A percentile compares a stretch with the other conserved stretches of the same genome.
phyloP scores from a whole-genome alignment of 495 filamentous ascomycete species.

The Hypoxylon lenormandii region DNA sequence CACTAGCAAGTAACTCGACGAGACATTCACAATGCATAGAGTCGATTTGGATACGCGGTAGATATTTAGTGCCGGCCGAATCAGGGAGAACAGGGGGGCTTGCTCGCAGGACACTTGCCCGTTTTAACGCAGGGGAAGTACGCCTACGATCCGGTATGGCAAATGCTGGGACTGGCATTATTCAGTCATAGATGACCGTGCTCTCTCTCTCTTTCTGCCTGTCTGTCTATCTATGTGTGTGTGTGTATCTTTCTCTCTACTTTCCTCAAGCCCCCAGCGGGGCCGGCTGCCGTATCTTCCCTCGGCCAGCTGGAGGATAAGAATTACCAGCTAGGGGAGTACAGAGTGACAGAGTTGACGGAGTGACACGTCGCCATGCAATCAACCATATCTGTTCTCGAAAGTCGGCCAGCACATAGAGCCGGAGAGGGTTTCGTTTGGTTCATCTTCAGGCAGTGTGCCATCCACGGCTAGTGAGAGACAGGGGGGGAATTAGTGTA shows the following conservation, averaged over 20 bases:
- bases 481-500: constrained; percentile 40
- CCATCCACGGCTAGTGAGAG: constrained; percentile 31
- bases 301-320: constrained; percentile 19
- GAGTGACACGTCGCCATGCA: constrained; percentile 42
- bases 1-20: constrained; percentile 35
- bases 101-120: constrained; percentile 34
- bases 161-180: constrained; percentile 28
- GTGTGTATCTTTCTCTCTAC: too few species aligned
- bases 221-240: too few species aligned
- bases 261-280: constrained; percentile 23
- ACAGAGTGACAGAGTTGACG: constrained; percentile 5
- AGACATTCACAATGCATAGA: constrained; percentile 43
- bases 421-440: constrained; percentile 39
- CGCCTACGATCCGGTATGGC: constrained; percentile 31
- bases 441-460: constrained; percentile 35
- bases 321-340: not conserved
- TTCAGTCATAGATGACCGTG: constrained; percentile 11
- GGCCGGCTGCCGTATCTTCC: constrained; percentile 27
- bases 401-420: constrained; percentile 40
- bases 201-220: not conserved
- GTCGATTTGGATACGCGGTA: constrained; percentile 20
- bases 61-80: constrained; percentile 39
- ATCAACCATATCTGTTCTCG: constrained; percentile 36
- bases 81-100: constrained; percentile 27
- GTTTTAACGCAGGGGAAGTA: constrained; percentile 40